Base-by-base conservation (phyloP, 345 rosid genomes). In the Adansonia digitata region DNA sequence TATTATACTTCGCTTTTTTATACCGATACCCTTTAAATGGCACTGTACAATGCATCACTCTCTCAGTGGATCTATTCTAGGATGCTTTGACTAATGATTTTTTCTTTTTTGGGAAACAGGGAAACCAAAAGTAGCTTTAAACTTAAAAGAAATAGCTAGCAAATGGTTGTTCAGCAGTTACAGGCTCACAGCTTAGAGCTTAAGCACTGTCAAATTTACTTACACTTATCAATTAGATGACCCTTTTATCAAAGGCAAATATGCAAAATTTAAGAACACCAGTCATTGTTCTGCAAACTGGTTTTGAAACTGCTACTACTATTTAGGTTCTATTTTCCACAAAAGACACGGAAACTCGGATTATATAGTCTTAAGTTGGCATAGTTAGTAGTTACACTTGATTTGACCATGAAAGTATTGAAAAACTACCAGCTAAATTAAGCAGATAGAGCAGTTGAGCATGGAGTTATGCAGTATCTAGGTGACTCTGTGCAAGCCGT, bases 401-500 rank as follows among this genome's bases (percentile, higher is more conserved):
- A 45, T 59, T 59, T 59, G 39, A 66, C 0, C n/a, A 7, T 66
- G 35, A 66, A 66, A 43, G 69, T 64, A 11, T 10, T 2, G 29
- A 5, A 3, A 31, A 64, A 64, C 8, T 4, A 39, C 17, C 69
- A 35, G 9, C 14, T 1, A 22, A 12, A 26, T 15, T 13, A 7
- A 27, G 73, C 45, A 12, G 43, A 49, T n/a, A 69, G 40, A 6
- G 43, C 11, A n/a, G 59, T n/a, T 3, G 42, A 55, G 53, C 5
- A 35, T 17, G 42, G 26, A 10, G 43, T 68, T n/a, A 27, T 8
- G 39, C 14, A 48, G 42, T 2, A 26, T 68, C 56, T 61, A 72
- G 1, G 74, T 24, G 27, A 72, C 39, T 77, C 81, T 66, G 53
- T 26, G 49, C 59, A 74, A 78, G 65, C 78, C 82, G 55, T 80